phyloP scores from a whole-genome alignment of 208 protist genomes.

The Trypanosoma brucei region DNA sequence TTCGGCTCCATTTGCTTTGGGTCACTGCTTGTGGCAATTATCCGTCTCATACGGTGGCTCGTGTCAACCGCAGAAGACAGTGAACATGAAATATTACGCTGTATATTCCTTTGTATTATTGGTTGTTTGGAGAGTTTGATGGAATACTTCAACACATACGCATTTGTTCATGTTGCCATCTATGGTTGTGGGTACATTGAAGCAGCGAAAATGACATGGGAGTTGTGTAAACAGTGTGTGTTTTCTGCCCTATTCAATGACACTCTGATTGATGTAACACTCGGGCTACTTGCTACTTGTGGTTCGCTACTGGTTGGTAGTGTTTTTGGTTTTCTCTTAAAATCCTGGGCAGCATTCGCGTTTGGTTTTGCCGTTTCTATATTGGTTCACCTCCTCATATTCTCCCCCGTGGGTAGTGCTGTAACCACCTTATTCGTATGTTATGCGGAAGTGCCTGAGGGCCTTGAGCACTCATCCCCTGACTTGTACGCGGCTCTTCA shows the following conservation, averaged over 20 bases:
- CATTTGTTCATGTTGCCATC: constrained; percentile 86
- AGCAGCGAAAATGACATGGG: constrained; percentile 62
- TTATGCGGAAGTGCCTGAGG: constrained; percentile 74
- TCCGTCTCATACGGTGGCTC: constrained; percentile 41
- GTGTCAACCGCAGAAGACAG: constrained; percentile 3
- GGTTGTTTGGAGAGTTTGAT: constrained; percentile 55
- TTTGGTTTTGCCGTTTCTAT: constrained; percentile 44
- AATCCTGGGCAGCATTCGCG: constrained; percentile 14
- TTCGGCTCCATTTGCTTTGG: constrained; percentile 89
- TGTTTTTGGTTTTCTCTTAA: constrained; percentile 21
- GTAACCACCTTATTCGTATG: constrained; percentile 82
- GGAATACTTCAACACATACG: constrained; percentile 87
- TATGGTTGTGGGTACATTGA: constrained; percentile 85
- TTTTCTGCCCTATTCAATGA: constrained; percentile 83
- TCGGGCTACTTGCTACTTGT: constrained; percentile 28
- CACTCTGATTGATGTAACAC: constrained; percentile 36
- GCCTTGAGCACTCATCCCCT: constrained; percentile 51
- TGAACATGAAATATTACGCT: constrained; percentile 42
- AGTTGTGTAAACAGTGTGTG: constrained; percentile 55
- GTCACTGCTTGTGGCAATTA: constrained; percentile 70
- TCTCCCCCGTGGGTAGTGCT: constrained; percentile 44
- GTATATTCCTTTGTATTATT: constrained; percentile 48
- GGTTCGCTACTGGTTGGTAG: not conserved
- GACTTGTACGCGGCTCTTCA: constrained; percentile 54
- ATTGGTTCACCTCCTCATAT: constrained; percentile 47